phyloP scores from a whole-genome alignment of 352 stramenopile genomes.

The Globisporangium orthogonon region DNA sequence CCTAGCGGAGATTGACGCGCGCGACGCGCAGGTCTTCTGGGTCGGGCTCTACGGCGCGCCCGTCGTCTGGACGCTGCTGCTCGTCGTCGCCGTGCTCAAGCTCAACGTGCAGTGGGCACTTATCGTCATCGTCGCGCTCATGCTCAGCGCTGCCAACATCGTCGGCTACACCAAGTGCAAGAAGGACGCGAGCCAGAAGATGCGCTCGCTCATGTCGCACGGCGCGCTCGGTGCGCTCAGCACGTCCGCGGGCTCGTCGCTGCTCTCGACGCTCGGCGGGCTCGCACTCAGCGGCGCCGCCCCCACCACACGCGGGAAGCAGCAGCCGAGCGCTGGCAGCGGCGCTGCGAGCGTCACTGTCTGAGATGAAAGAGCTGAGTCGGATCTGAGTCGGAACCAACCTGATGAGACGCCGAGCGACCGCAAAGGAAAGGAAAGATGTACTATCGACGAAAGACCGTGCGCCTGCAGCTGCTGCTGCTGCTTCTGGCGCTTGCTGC shows the following conservation, averaged over 20 bases:
- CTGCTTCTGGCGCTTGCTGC: neutral
- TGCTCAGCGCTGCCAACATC: constrained; percentile 93
- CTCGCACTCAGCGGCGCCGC: constrained; percentile 43
- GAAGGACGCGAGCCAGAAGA: constrained; percentile 84
- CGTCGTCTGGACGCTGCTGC: constrained; percentile 86
- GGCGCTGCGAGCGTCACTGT: constrained; percentile 26
- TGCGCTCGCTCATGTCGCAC: constrained; percentile 77
- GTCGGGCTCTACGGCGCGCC: constrained; percentile 93
- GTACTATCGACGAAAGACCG: constrained; percentile 1
- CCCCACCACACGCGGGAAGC: neutral
- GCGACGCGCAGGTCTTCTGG: constrained; percentile 94
- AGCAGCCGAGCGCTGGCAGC: constrained; percentile 13
- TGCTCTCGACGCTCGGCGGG: constrained; percentile 73
- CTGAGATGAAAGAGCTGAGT: constrained; percentile 12
- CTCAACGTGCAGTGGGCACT: constrained; percentile 94
- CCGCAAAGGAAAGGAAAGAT: constrained; percentile 4
- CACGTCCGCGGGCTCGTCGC: constrained; percentile 56
- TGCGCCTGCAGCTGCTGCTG: neutral
- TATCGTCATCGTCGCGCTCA: constrained; percentile 90
- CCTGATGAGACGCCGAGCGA: neutral
- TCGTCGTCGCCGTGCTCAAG: constrained; percentile 91
- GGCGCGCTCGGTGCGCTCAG: constrained; percentile 62
- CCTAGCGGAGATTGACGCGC: constrained; percentile 83
- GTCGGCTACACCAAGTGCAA: constrained; percentile 98
- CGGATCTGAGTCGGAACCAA: too few species aligned